Percentiles rank a stretch among this genome's conserved stretches.
Conservation (phyloP, 2,329 filamentous ascomycete species). For the Hymenoscyphus fraxineus region DNA sequence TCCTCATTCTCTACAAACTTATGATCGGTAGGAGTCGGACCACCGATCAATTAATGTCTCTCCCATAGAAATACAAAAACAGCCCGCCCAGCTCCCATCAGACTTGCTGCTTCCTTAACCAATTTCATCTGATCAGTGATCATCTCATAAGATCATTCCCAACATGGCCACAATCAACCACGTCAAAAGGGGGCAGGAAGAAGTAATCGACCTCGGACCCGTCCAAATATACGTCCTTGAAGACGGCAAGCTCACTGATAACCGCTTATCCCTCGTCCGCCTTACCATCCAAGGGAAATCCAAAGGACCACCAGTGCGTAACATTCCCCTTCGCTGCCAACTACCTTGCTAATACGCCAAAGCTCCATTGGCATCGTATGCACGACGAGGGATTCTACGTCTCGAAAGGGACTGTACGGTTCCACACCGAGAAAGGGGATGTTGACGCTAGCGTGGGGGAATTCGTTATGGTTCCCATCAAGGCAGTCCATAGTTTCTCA, state of each 20-base stretch:
- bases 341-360: neutral
- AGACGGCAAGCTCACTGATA: slow-evolving; percentile 39
- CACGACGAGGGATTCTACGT: slow-evolving; percentile 56
- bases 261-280: slow-evolving; percentile 45
- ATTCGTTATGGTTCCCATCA: slow-evolving; percentile 51
- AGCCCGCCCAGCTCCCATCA: too few species aligned
- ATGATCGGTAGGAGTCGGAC: too few species aligned
- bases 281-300: slow-evolving; percentile 47
- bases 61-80: too few species aligned
- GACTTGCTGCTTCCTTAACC: too few species aligned
- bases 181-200: slow-evolving; percentile 45
- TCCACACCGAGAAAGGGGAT: slow-evolving; percentile 44
- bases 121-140: neutral
- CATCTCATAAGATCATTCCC: neutral
- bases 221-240: slow-evolving; percentile 41
- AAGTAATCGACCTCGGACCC: slow-evolving; percentile 46
- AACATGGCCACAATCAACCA: slow-evolving; percentile 33
- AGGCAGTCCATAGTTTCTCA: slow-evolving; percentile 52
- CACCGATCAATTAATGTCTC: too few species aligned
- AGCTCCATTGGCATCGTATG: slow-evolving; percentile 52
- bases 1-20: too few species aligned
- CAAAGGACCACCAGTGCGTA: slow-evolving; percentile 41
- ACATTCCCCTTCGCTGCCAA: neutral
- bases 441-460: slow-evolving; percentile 50
- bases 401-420: slow-evolving; percentile 48